Percentiles rank a stretch among this genome's conserved stretches.
These are phyloP conservation scores for Butyriboletus loyo DNA, from an alignment of 768 basidiomycete species.

Conservation along the genomic window DNA sequence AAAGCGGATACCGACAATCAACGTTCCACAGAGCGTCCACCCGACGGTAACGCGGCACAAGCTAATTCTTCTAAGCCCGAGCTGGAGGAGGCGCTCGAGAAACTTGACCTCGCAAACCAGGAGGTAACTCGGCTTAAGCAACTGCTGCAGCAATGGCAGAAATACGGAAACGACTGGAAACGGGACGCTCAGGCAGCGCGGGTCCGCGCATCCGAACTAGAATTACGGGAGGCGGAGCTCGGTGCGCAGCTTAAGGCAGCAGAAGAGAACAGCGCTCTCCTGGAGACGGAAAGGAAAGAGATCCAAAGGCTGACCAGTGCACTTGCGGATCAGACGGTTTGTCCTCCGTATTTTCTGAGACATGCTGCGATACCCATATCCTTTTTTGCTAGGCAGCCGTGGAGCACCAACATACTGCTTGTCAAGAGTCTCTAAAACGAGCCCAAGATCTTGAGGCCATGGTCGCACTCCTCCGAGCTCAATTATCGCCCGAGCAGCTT, in stretches of 20 bases:
- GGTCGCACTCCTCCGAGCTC: conserved; percentile 17
- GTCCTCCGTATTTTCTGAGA: conserved; percentile 4
- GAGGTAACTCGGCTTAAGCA: conserved; percentile 19
- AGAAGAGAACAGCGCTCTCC: conserved; percentile 6
- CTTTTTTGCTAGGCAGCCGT: conserved; percentile 8
- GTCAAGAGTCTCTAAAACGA: conserved; percentile 13
- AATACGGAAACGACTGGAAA: conserved; percentile 26
- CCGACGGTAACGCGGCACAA: conserved; percentile 4
- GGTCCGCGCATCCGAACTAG: conserved; percentile 10
- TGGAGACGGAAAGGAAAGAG: conserved; percentile 16
- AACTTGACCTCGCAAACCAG: conserved; percentile 12
- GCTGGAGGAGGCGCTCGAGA: conserved; percentile 6
- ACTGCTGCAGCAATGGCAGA: conserved; percentile 24
- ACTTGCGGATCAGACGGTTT: conserved; percentile 23
- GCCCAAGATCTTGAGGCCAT: conserved; percentile 16
- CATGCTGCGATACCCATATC: background rate
- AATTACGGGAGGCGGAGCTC: conserved; percentile 9
- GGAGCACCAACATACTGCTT: conserved; percentile 11
- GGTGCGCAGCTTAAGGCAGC: conserved; percentile 6
- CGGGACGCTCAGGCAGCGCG: conserved; percentile 17
- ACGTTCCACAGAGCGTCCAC: conserved; percentile 1
- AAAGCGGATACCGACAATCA: conserved; percentile 1
- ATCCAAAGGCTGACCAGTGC: conserved; percentile 6
- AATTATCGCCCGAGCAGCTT: conserved; percentile 19
- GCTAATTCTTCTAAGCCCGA: background rate